These are phyloP conservation scores for Aphanomyces astaci DNA, from an alignment of 352 stramenopile genomes.

Conservation along the genomic window DNA sequence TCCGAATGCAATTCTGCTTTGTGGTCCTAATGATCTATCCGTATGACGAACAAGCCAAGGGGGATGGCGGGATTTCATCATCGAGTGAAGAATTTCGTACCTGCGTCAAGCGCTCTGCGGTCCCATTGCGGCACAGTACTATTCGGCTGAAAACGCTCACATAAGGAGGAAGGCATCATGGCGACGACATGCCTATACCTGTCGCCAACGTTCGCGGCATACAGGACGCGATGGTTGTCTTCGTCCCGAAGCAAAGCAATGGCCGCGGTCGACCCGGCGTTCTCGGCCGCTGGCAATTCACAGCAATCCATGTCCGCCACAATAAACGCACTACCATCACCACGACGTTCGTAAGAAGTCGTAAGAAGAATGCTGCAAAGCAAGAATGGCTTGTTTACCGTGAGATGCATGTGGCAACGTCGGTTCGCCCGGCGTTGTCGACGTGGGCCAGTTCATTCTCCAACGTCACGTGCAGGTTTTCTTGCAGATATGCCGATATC, in stretches of 20 bases:
- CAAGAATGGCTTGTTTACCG: not conserved
- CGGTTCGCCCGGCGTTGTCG: conserved; percentile 22
- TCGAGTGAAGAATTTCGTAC: conserved; percentile 19
- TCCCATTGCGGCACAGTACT: conserved; percentile 47
- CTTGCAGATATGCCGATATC: conserved; percentile 62
- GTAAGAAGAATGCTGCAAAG: too few relatives aligned
- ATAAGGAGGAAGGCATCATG: not conserved
- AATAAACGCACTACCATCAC: conserved; percentile 60
- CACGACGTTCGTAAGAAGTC: too few relatives aligned
- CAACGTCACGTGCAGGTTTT: conserved; percentile 54
- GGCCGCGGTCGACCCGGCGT: conserved; percentile 53
- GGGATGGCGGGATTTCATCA: not conserved
- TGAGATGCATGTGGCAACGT: conserved; percentile 1
- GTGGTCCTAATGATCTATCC: conserved; percentile 39
- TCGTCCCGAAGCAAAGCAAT: conserved; percentile 46
- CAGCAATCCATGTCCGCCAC: conserved; percentile 76
- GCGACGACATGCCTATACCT: conserved; percentile 37
- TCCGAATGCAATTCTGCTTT: conserved; percentile 56
- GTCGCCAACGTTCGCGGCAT: conserved; percentile 65
- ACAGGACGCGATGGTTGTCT: conserved; percentile 33
- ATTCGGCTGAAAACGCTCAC: conserved; percentile 52
- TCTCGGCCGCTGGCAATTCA: conserved; percentile 34
- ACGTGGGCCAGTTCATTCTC: conserved; percentile 37
- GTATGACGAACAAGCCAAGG: not conserved
- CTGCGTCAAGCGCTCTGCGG: conserved; percentile 48